These are phyloP conservation scores for Pleurotus giganteus DNA, from an alignment of 768 basidiomycete genomes.

Conservation along the genomic window DNA sequence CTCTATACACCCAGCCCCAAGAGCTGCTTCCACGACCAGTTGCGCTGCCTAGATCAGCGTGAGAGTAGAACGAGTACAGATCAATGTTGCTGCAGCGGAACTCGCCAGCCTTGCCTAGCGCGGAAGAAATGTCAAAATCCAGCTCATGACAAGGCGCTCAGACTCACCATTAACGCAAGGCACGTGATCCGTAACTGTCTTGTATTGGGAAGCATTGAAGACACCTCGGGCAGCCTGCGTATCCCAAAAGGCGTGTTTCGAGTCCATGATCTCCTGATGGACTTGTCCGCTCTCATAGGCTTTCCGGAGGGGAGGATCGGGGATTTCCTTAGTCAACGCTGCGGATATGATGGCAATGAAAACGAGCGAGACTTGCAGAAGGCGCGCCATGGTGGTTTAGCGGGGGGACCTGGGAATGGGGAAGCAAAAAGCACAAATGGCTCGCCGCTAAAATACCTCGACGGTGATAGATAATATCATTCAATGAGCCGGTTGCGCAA, in stretches of 20 bases:
- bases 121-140: neutral
- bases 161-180: conserved; percentile 13
- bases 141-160: neutral
- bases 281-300: conserved; percentile 6
- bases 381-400: conserved; percentile 1
- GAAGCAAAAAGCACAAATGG: neutral
- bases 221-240: conserved; percentile 3
- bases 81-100: conserved; percentile 20
- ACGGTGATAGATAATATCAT: neutral
- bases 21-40: conserved; percentile 16
- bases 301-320: conserved; percentile 3
- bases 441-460: conserved; percentile 7
- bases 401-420: neutral
- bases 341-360: neutral
- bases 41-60: conserved; percentile 15
- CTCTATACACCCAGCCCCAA: conserved; percentile 19
- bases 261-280: conserved; percentile 8
- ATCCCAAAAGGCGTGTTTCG: conserved; percentile 8
- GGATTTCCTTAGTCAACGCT: conserved; percentile 2
- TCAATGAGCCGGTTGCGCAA: conserved; percentile 3
- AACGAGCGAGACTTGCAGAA: conserved; percentile 2
- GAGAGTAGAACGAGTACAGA: conserved; percentile 16
- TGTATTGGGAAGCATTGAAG: conserved; percentile 5
- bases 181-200: neutral
- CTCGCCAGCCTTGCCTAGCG: conserved; percentile 10